phyloP scores from a whole-genome alignment of 805 yeast species.

The Priceomyces medius region DNA sequence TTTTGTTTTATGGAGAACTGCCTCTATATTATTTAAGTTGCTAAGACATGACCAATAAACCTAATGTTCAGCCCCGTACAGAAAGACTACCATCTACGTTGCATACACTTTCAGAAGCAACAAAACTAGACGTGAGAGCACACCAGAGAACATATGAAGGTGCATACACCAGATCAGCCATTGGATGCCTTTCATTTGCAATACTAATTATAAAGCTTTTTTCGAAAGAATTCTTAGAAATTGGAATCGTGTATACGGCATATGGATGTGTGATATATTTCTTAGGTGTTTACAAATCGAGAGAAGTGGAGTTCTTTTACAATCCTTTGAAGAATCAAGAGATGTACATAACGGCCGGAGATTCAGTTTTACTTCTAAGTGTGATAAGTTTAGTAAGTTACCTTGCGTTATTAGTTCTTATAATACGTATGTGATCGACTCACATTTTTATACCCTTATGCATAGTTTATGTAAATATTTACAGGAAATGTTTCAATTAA shows the following conservation, averaged over 20 bases:
- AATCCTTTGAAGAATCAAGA: slow-evolving; percentile 35
- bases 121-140: slow-evolving; percentile 57
- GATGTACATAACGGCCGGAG: slow-evolving; percentile 61
- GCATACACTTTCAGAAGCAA: slow-evolving; percentile 37
- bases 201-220: slow-evolving; percentile 65
- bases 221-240: slow-evolving; percentile 58
- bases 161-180: slow-evolving; percentile 71
- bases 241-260: slow-evolving; percentile 64
- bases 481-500: no score
- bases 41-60: no score
- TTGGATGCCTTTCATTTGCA: slow-evolving; percentile 66
- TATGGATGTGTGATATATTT: slow-evolving; percentile 51
- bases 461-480: no score
- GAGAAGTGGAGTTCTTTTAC: slow-evolving; percentile 36
- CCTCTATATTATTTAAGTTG: no score
- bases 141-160: slow-evolving; percentile 85
- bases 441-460: no score
- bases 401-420: slow-evolving; percentile 48
- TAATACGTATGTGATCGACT: slow-evolving; percentile 39
- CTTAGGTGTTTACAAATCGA: slow-evolving; percentile 38
- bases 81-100: slow-evolving; percentile 31
- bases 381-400: slow-evolving; percentile 52
- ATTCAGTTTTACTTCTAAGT: slow-evolving; percentile 53
- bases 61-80: no score
- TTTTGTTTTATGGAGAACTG: no score